These are phyloP conservation scores for Blastomyces gilchristii DNA, from an alignment of 2,329 filamentous ascomycete species.

Conservation along the genomic window DNA sequence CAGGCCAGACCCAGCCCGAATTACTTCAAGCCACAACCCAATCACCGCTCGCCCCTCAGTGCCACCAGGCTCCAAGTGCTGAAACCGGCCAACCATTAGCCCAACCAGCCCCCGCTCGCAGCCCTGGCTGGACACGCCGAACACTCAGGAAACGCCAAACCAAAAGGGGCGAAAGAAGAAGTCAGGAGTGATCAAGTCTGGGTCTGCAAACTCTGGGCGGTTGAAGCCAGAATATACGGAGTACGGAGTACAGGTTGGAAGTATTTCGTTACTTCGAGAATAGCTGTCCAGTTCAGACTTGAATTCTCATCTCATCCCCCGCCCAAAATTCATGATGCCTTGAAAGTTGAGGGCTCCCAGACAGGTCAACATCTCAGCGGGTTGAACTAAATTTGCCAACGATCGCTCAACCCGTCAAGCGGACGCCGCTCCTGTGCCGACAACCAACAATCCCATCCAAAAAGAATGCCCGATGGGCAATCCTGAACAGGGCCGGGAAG, in stretches of 20 bases:
- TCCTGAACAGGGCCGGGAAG: too few relatives aligned
- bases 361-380: background rate
- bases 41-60: background rate
- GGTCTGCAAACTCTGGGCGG: too few relatives aligned
- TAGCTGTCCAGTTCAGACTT: background rate
- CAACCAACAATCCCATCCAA: background rate
- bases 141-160: background rate
- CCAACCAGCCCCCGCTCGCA: background rate
- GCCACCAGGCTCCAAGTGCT: background rate
- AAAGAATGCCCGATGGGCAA: background rate
- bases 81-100: slow-evolving; percentile 1
- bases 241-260: background rate
- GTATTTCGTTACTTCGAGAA: background rate
- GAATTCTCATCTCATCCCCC: too few relatives aligned
- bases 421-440: background rate
- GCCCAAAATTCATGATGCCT: background rate
- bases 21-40: background rate
- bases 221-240: too few relatives aligned
- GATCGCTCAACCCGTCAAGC: background rate
- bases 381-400: background rate
- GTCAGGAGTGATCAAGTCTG: too few relatives aligned
- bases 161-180: background rate
- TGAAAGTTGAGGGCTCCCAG: background rate
- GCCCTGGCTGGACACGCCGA: background rate
- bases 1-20: slow-evolving; percentile 1